A percentile compares a stretch with the other conserved stretches of the same genome.
Conservation (phyloP, 805 yeast genomes). For the Lipomyces spencermartinsiae region DNA sequence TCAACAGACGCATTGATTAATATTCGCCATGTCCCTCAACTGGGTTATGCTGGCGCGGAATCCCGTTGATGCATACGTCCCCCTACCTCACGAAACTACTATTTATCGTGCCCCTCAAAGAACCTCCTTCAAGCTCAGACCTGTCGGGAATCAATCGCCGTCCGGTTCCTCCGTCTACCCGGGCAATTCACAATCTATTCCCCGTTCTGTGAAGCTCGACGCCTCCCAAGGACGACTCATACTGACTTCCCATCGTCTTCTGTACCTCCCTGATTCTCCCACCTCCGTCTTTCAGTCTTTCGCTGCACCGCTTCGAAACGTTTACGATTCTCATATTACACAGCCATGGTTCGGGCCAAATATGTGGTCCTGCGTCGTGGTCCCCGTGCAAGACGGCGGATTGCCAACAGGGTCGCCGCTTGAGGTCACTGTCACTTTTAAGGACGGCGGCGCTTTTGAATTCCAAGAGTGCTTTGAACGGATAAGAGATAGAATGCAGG, state of each 20-base stretch:
- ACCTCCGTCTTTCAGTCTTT: constrained; percentile 33
- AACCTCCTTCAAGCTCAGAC: constrained; percentile 26
- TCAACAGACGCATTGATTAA: not conserved
- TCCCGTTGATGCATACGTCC: constrained; percentile 33
- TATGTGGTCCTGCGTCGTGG: constrained; percentile 36
- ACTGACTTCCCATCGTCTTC: constrained; percentile 39
- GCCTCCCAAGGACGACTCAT: constrained; percentile 35
- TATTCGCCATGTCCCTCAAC: constrained; percentile 39
- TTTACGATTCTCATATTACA: constrained; percentile 38
- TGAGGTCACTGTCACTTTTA: constrained; percentile 39
- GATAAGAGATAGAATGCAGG: constrained; percentile 39
- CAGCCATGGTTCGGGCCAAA: constrained; percentile 44
- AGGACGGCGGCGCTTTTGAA: constrained; percentile 43
- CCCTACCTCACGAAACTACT: constrained; percentile 34
- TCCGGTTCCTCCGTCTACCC: constrained; percentile 22
- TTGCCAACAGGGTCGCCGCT: constrained; percentile 27
- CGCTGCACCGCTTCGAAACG: constrained; percentile 34
- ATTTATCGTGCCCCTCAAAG: constrained; percentile 31
- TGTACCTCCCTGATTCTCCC: constrained; percentile 37
- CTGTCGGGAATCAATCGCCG: constrained; percentile 16
- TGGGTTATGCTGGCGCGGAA: constrained; percentile 40
- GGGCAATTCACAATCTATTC: constrained; percentile 14
- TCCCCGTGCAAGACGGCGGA: constrained; percentile 41
- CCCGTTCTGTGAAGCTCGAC: constrained; percentile 21
- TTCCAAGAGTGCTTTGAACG: constrained; percentile 38